A percentile compares a stretch with the other conserved stretches of the same genome.
These are phyloP conservation scores for Rhizopogon sp. DNA, from an alignment of 768 basidiomycete genomes.

Conservation along the genomic window DNA sequence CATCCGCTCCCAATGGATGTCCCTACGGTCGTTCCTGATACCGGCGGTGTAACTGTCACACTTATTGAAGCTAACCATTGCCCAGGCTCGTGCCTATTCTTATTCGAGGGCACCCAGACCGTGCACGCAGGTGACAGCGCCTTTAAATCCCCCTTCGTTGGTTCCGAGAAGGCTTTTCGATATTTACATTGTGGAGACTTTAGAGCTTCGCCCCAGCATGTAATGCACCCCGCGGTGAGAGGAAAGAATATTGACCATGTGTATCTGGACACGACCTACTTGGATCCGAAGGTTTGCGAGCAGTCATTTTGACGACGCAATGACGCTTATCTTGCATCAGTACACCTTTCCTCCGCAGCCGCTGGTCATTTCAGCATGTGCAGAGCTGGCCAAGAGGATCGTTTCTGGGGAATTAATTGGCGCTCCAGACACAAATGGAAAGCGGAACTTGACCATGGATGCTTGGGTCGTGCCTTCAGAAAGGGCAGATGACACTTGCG, in stretches of 20 bases:
- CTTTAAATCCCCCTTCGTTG: slow-evolving; percentile 68
- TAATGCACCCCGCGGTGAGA: slow-evolving; percentile 77
- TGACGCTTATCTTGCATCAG: slow-evolving; percentile 29
- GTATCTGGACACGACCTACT: slow-evolving; percentile 95
- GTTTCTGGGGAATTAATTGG: slow-evolving; percentile 35
- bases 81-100: slow-evolving; percentile 91
- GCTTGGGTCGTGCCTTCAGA: slow-evolving; percentile 40
- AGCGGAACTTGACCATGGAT: slow-evolving; percentile 37
- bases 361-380: slow-evolving; percentile 91
- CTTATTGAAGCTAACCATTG: slow-evolving; percentile 99
- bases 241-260: slow-evolving; percentile 81
- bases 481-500: slow-evolving; percentile 20
- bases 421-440: slow-evolving; percentile 17
- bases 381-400: slow-evolving; percentile 66
- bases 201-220: slow-evolving; percentile 83
- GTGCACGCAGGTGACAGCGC: slow-evolving; percentile 81
- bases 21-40: slow-evolving; percentile 70
- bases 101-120: slow-evolving; percentile 91
- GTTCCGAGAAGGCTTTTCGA: slow-evolving; percentile 64
- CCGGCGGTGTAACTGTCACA: slow-evolving; percentile 83
- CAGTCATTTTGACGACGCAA: background rate
- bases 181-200: slow-evolving; percentile 97
- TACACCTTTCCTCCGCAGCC: slow-evolving; percentile 96
- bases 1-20: slow-evolving; percentile 79
- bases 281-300: slow-evolving; percentile 70